Evolutionary conservation across 176 grass and related monocot species (phyloP).

Genomic region (Cocos nucifera): DNA sequence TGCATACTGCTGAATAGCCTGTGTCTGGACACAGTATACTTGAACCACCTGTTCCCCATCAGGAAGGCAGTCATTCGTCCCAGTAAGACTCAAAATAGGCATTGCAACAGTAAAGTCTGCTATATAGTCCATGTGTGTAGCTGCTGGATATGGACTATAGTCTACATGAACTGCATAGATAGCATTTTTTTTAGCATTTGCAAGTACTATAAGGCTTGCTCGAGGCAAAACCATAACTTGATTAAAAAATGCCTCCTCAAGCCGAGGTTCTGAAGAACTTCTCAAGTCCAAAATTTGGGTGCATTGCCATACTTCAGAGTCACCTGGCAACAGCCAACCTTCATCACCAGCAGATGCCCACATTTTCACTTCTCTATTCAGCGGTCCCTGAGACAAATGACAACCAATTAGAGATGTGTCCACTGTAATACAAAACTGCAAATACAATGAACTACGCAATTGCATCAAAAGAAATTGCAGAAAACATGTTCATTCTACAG

Average conservation of each 20-base stretch:
- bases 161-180: slow-evolving; percentile 96
- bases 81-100: slow-evolving; percentile 90
- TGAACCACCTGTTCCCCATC: slow-evolving; percentile 75
- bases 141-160: slow-evolving; percentile 50
- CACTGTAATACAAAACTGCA: too few relatives aligned
- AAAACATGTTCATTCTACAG: too few relatives aligned
- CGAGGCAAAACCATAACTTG: slow-evolving; percentile 80
- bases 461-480: neutral
- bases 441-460: neutral
- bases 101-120: slow-evolving; percentile 95
- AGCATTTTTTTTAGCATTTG: slow-evolving; percentile 96
- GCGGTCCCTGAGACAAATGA: slow-evolving; percentile 43
- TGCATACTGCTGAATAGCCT: slow-evolving; percentile 93
- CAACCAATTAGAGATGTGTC: neutral
- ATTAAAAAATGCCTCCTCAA: slow-evolving; percentile 93
- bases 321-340: slow-evolving; percentile 69
- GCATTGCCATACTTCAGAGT: slow-evolving; percentile 79
- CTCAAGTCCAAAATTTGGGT: slow-evolving; percentile 69
- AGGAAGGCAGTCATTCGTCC: slow-evolving; percentile 40
- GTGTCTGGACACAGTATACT: slow-evolving; percentile 92
- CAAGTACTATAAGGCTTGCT: slow-evolving; percentile 87
- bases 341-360: slow-evolving; percentile 74
- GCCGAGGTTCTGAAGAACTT: slow-evolving; percentile 58
- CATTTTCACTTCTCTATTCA: slow-evolving; percentile 90
- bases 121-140: slow-evolving; percentile 80